Evolutionary conservation across 2,329 filamentous ascomycete genomes (phyloP), one percentile per base, ranked within the genome.

Genomic region (Emmonsiellopsis sp.): DNA sequence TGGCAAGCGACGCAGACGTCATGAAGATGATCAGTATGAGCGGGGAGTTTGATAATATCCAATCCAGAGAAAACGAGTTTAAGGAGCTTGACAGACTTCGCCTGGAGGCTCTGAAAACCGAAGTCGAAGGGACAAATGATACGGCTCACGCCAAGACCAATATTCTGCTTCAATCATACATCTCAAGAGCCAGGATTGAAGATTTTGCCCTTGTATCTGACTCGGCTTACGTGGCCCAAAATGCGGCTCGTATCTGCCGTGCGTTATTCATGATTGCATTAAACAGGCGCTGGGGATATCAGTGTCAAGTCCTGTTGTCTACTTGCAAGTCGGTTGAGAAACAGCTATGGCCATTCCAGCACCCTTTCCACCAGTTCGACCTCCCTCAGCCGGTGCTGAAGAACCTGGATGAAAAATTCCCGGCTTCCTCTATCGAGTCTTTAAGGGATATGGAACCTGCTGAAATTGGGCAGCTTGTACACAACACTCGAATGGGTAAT

Each of bases 241-340:
- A 98, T 67, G 86, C 93, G 9, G 89, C 90, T 1, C 85, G 93
- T 69, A 98, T 98, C 54, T 96, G 91, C 65, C 81, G 94, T 57
- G 89, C 94, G 2, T 73, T 98, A 13, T 98, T 98, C 70, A 95
- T 97, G 89, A 92, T 98, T 62, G 92, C 93, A 1, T 76, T 98
- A 50, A 97, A 97, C 69, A 81, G 93, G 55, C 82, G 89, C 60
- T 98, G 93, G 93, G 93, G 94, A 0, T 87, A 95, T 62, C 90
- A 97, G 69, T 98, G 94, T 60, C 78, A 94, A 40, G 90, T 97
- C 1, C 75, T 98, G 34, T 75, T 98, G 43, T 94, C 89, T 0
- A 77, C 98, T 58, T 94, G 91, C 70, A 97, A 97, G 72, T 95
- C 93, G 0, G 96, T 98, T 53, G 94, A 98, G 71, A 95, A 90